Percentiles rank a stretch among this genome's conserved stretches.
These are phyloP conservation scores for Annulohypoxylon moriforme DNA, from an alignment of 495 filamentous ascomycete genomes.

Conservation along the genomic window DNA sequence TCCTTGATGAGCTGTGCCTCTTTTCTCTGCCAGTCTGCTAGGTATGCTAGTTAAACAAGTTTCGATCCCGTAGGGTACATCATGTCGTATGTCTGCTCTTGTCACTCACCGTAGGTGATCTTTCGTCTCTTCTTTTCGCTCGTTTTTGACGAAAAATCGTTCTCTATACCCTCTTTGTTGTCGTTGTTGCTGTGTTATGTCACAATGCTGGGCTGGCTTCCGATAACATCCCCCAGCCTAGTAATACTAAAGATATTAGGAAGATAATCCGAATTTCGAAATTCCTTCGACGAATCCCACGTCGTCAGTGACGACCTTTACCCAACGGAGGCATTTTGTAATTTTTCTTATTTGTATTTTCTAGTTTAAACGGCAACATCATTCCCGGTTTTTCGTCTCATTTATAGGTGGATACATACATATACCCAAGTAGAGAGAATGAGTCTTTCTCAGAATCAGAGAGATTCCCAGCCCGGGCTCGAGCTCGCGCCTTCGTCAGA, in stretches of 20 bases:
- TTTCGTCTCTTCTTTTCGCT: background rate
- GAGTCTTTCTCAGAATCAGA: background rate
- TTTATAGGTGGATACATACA: background rate
- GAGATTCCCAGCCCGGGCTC: slow-evolving; percentile 31
- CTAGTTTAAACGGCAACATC: background rate
- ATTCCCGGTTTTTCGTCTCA: background rate
- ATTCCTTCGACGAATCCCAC: background rate
- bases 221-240: slow-evolving; percentile 1
- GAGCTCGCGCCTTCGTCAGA: slow-evolving; percentile 15
- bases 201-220: slow-evolving; percentile 13
- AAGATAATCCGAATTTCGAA: background rate
- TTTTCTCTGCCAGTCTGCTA: background rate
- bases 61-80: slow-evolving; percentile 1
- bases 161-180: background rate
- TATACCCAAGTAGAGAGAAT: background rate
- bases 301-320: background rate
- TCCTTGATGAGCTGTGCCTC: slow-evolving; percentile 1
- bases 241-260: background rate
- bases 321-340: background rate
- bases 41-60: too few relatives aligned
- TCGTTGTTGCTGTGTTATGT: background rate
- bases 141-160: background rate
- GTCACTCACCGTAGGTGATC: background rate
- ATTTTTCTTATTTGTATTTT: background rate
- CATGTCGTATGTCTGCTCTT: background rate